Conservation (phyloP, 257 asterid genomes). For the Fraxinus quadrangulata region DNA sequence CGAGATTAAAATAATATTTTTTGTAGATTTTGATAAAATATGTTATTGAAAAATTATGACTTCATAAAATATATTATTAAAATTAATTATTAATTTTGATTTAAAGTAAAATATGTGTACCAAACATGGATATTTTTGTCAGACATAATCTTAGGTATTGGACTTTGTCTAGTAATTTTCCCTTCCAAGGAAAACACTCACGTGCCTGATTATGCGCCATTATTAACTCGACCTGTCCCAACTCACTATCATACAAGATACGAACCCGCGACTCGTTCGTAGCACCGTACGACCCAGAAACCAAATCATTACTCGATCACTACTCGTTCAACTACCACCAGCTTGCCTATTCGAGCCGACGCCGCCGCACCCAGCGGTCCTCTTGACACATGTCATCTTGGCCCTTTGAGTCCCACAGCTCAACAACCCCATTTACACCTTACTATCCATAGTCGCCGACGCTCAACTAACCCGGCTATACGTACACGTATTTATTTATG, state of each 20-base stretch:
- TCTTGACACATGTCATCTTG: background rate
- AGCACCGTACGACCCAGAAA: slow-evolving; percentile 31
- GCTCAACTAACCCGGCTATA: slow-evolving; percentile 49
- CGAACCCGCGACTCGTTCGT: background rate
- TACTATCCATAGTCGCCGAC: slow-evolving; percentile 44
- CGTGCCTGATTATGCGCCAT: no score
- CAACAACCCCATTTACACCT: background rate
- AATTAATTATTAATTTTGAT: no score
- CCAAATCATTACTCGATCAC: slow-evolving; percentile 36
- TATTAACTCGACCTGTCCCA: no score
- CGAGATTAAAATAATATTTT: no score
- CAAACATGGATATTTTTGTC: no score
- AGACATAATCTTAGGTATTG: no score
- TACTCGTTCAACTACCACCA: slow-evolving; percentile 38
- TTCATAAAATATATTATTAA: no score
- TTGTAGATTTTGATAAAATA: no score
- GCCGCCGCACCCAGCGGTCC: slow-evolving; percentile 33
- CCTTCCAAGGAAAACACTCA: no score
- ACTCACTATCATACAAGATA: background rate
- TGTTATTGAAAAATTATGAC: no score
- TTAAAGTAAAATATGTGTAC: no score
- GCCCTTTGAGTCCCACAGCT: background rate
- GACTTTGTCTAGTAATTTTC: no score
- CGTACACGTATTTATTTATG: background rate
- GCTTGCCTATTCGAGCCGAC: slow-evolving; percentile 28